These are phyloP conservation scores for Mycosarcoma maydis DNA, from an alignment of 1,284 basidiomycete genomes.

Conservation along the genomic window DNA sequence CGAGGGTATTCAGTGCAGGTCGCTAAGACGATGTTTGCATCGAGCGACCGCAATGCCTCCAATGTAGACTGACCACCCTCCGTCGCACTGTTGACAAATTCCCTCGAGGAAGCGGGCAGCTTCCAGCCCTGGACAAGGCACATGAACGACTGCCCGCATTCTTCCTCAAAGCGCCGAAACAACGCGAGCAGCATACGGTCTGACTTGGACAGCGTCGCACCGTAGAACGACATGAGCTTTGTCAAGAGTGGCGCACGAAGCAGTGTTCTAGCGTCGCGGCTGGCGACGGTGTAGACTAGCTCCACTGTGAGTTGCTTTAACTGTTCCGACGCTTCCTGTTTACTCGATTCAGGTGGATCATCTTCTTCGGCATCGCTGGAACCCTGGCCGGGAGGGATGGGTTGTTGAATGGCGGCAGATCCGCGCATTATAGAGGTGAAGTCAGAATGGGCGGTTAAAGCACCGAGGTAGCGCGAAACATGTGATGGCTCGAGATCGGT, in stretches of 20 bases:
- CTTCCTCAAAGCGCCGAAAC: constrained; percentile 80
- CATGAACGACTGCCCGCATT: constrained; percentile 74
- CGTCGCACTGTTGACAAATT: neutral
- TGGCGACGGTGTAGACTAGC: constrained; percentile 76
- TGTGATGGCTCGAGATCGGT: constrained; percentile 16
- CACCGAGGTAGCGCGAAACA: constrained; percentile 42
- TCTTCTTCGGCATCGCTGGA: constrained; percentile 63
- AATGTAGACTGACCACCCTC: constrained; percentile 61
- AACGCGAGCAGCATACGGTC: constrained; percentile 78
- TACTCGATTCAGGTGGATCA: neutral
- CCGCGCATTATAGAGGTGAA: constrained; percentile 34
- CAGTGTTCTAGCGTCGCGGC: constrained; percentile 78
- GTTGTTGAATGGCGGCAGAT: constrained; percentile 42
- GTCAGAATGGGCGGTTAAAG: constrained; percentile 46
- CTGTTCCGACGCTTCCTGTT: constrained; percentile 2
- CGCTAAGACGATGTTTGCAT: constrained; percentile 76
- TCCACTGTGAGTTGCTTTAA: constrained; percentile 68
- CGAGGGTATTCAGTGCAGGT: constrained; percentile 79
- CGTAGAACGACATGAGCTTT: constrained; percentile 78
- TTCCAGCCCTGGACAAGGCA: constrained; percentile 37
- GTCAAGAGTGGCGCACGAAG: constrained; percentile 83
- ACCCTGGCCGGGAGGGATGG: constrained; percentile 34
- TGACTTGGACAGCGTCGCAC: constrained; percentile 74
- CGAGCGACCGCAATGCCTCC: constrained; percentile 77
- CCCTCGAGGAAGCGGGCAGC: constrained; percentile 10